Conservation (phyloP, 805 yeast genomes). For the Yarrowia osloensis region DNA sequence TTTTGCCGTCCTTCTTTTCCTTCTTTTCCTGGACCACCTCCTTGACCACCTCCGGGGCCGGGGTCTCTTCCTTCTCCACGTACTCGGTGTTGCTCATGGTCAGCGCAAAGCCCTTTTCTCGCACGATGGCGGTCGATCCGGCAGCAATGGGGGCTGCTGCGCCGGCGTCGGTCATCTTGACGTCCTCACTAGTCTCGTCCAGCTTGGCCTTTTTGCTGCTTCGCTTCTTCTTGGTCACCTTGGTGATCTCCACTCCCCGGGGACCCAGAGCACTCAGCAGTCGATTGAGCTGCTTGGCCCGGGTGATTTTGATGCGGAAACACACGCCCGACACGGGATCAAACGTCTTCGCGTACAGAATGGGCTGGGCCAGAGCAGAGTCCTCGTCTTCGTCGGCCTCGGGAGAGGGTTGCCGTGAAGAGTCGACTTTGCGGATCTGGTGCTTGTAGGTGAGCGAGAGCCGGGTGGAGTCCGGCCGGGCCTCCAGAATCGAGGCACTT, state of each 20-base stretch:
- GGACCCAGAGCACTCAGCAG: constrained; percentile 69
- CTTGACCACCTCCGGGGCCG: background rate
- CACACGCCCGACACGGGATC: constrained; percentile 67
- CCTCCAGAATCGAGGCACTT: constrained; percentile 46
- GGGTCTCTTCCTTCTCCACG: constrained; percentile 25
- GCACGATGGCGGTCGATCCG: background rate
- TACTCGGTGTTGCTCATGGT: constrained; percentile 30
- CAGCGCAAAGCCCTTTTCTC: constrained; percentile 27
- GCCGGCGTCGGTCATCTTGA: background rate
- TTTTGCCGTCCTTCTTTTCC: constrained; percentile 22
- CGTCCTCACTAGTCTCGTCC: background rate
- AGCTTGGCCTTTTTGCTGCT: constrained; percentile 11
- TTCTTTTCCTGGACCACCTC: constrained; percentile 14
- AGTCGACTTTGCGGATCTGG: constrained; percentile 15
- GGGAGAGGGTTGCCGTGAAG: background rate
- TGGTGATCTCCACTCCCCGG: constrained; percentile 36
- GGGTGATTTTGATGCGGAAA: constrained; percentile 58
- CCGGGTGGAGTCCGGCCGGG: constrained; percentile 44
- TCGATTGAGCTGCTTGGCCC: constrained; percentile 72
- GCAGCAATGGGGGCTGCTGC: background rate
- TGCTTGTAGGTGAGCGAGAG: constrained; percentile 44
- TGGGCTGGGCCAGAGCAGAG: constrained; percentile 40
- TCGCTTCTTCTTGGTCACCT: constrained; percentile 19
- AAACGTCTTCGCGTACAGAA: constrained; percentile 57
- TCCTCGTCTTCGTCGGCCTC: constrained; percentile 12